Evolutionary conservation across 768 basidiomycete genomes (phyloP).

Genomic region (Psilocybe cubensis): DNA sequence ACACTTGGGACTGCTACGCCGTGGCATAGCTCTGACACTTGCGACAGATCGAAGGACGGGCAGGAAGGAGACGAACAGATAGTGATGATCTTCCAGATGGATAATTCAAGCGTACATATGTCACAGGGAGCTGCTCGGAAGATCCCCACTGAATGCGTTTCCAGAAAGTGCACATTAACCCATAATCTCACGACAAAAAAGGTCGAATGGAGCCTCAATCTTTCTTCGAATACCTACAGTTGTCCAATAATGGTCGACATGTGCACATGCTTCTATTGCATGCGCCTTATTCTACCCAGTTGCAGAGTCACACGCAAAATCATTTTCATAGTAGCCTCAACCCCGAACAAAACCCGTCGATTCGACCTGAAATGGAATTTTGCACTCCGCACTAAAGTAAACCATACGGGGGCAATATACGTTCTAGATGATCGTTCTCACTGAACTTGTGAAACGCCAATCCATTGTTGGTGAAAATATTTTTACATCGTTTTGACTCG

Average conservation of each 20-base stretch:
- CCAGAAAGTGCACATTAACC: not conserved
- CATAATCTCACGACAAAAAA: not conserved
- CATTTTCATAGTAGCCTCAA: not conserved
- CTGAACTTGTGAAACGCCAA: not conserved
- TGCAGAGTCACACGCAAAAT: not conserved
- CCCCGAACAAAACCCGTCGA: not conserved
- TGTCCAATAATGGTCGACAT: not conserved
- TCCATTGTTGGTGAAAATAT: not conserved
- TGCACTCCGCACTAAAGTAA: not conserved
- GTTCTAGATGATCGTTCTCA: not conserved
- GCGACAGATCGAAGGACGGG: too few species aligned
- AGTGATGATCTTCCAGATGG: too few species aligned
- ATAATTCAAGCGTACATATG: too few species aligned
- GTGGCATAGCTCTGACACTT: too few species aligned
- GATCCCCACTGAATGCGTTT: not conserved
- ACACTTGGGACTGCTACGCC: too few species aligned
- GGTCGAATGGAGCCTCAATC: not conserved
- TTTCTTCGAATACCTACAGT: not conserved
- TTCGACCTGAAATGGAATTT: not conserved
- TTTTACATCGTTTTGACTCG: not conserved
- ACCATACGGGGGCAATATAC: not conserved
- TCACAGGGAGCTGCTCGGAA: too few species aligned
- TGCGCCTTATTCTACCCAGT: not conserved
- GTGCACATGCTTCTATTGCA: not conserved
- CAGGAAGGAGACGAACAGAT: too few species aligned